Evolutionary conservation across 2,329 filamentous ascomycete genomes (phyloP), one percentile per base, ranked within the genome.

Genomic region (Ophiocordyceps sinensis): DNA sequence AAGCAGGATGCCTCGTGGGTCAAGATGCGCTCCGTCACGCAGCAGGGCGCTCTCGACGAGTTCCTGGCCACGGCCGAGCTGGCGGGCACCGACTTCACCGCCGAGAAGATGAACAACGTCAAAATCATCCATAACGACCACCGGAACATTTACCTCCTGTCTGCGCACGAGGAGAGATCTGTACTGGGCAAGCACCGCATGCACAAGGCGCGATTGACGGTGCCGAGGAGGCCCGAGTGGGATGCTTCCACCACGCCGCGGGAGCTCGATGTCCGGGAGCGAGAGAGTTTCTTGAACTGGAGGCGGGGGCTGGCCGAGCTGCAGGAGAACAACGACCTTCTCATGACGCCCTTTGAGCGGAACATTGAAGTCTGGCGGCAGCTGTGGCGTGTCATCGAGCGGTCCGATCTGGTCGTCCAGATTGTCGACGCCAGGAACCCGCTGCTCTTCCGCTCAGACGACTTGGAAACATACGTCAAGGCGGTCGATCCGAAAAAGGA

Each of bases 301-400:
- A 73, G 91, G 51, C 73, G 91, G 56, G 87, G 87, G 0, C 65
- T 98, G 43, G 91, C 93, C 0, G 88, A 96, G 59, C 64, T 98
- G 41, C 85, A 95, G 56, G 89, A 98, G 65, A 86, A 84, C 54
- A 81, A 95, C 44, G 91, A 98, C 59, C 64, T 98, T 42, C 73
- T 98, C 41, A 88, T 98, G 85, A 98, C 91, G 1, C 91, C 91
- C 0, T 98, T 98, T 55, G 91, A 98, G 70, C 77, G 91, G 44
- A 98, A 98, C 58, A 57, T 98, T 46, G 93, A 98, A 56, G 91
- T 98, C 26, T 98, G 91, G 91, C 79, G 91, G 57, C 91, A 98
- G 62, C 58, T 98, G 52, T 98, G 91, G 91, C 78, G 91, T 65
- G 91, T 98, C 44, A 95, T 98, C 53, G 91, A 98, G 68, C 74